Evolutionary conservation across 208 protist species (phyloP).

Genomic region (Trypanosoma congolense): DNA sequence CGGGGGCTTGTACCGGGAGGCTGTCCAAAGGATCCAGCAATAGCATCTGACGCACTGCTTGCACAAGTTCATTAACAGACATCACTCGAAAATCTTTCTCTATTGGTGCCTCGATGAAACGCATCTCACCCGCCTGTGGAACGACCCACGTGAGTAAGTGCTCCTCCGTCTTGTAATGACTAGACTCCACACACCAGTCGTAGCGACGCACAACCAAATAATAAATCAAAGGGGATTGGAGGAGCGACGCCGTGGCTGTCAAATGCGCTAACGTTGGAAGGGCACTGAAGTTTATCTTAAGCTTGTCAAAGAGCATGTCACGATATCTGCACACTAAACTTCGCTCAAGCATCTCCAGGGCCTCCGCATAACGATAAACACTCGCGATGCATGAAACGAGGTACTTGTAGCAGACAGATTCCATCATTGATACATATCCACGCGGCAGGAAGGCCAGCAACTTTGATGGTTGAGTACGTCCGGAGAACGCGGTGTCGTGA

Average conservation of each 20-base stretch:
- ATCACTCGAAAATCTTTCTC: slow-evolving; percentile 67
- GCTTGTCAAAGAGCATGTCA: slow-evolving; percentile 78
- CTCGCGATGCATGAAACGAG: slow-evolving; percentile 59
- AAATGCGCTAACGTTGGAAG: slow-evolving; percentile 81
- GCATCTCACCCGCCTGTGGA: slow-evolving; percentile 68
- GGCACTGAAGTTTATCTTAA: slow-evolving; percentile 62
- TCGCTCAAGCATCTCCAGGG: slow-evolving; percentile 78
- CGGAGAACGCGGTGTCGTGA: not conserved
- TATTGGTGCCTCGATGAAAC: slow-evolving; percentile 83
- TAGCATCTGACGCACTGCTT: slow-evolving; percentile 45
- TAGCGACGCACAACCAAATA: slow-evolving; percentile 61
- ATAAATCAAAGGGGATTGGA: slow-evolving; percentile 68
- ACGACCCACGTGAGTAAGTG: slow-evolving; percentile 84
- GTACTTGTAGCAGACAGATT: slow-evolving; percentile 51
- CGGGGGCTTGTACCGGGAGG: slow-evolving; percentile 1
- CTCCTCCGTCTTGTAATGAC: slow-evolving; percentile 52
- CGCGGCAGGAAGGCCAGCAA: slow-evolving; percentile 31
- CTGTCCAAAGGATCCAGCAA: slow-evolving; percentile 45
- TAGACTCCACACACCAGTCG: slow-evolving; percentile 43
- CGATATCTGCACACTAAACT: slow-evolving; percentile 56
- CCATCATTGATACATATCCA: slow-evolving; percentile 44
- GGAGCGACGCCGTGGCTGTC: slow-evolving; percentile 54
- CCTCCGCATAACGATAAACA: slow-evolving; percentile 86
- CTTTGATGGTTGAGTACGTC: not conserved
- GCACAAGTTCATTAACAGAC: slow-evolving; percentile 50